Conservation (phyloP, 192 early-diverging fungal genomes). For the Endogone sp. region DNA sequence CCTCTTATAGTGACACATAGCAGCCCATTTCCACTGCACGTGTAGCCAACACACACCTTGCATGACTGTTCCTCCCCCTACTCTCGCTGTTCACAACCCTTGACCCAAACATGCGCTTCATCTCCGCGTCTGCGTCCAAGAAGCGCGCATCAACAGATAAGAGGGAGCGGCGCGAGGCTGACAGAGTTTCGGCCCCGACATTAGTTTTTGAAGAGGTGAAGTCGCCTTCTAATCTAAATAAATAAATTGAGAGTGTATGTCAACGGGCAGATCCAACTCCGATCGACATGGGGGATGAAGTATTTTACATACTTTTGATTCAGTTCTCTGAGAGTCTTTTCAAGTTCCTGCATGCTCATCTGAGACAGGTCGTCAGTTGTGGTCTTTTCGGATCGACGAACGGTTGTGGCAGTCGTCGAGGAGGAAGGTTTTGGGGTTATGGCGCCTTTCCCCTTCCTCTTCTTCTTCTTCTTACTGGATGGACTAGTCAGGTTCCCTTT, state of each 20-base stretch:
- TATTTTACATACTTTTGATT: conserved; percentile 44
- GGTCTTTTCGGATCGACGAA: conserved; percentile 26
- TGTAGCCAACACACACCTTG: conserved; percentile 7
- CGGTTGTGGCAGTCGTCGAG: neutral
- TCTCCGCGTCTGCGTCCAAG: conserved; percentile 84
- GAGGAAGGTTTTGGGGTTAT: neutral
- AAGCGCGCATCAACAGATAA: conserved; percentile 58
- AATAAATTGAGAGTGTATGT: neutral
- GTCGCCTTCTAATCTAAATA: neutral
- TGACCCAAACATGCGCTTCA: conserved; percentile 87
- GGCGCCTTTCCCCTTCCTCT: conserved; percentile 36
- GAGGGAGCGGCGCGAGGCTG: conserved; percentile 20
- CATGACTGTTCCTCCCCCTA: conserved; percentile 6
- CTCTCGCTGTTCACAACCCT: conserved; percentile 58
- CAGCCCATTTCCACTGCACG: neutral
- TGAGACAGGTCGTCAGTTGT: conserved; percentile 36
- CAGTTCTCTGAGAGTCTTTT: conserved; percentile 56
- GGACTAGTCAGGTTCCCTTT: conserved; percentile 16
- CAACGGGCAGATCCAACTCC: neutral
- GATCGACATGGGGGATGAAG: neutral
- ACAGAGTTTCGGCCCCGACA: neutral
- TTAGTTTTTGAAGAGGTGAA: conserved; percentile 8
- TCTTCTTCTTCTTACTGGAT: conserved; percentile 59
- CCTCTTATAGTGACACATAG: no score
- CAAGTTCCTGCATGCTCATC: conserved; percentile 61